Conservation (phyloP, 768 basidiomycete species). For the Hortiboletus flavorubellus region DNA sequence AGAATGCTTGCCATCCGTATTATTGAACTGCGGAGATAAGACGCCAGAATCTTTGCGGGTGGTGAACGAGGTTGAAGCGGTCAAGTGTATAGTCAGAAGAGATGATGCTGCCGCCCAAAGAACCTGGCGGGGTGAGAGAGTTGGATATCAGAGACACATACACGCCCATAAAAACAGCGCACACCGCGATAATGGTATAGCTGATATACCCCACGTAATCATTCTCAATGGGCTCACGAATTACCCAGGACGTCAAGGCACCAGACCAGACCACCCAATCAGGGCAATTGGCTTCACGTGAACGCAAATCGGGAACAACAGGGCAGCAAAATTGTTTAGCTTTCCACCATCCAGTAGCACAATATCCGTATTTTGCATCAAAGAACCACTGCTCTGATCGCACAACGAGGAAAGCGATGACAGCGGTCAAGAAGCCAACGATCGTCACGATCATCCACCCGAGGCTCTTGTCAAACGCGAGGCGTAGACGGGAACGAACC, state of each 20-base stretch:
- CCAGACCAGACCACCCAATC: constrained; percentile 79
- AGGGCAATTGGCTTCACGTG: constrained; percentile 45
- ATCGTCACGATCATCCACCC: constrained; percentile 91
- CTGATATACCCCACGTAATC: constrained; percentile 61
- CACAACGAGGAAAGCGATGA: constrained; percentile 84
- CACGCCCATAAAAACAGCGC: constrained; percentile 27
- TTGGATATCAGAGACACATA: neutral
- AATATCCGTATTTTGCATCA: constrained; percentile 91
- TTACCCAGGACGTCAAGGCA: constrained; percentile 38
- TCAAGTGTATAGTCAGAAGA: constrained; percentile 81
- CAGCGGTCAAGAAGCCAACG: constrained; percentile 81
- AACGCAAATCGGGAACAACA: constrained; percentile 11
- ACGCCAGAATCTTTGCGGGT: constrained; percentile 90
- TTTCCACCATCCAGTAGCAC: constrained; percentile 62
- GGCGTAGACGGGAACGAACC: constrained; percentile 57
- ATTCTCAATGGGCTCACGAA: constrained; percentile 14
- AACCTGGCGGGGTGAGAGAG: constrained; percentile 43
- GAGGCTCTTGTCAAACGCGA: constrained; percentile 69
- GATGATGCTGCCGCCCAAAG: constrained; percentile 68
- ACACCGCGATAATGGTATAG: constrained; percentile 77
- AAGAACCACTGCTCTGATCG: constrained; percentile 87
- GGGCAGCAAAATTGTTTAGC: constrained; percentile 85
- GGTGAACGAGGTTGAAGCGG: constrained; percentile 82
- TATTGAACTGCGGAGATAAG: constrained; percentile 46
- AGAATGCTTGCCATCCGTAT: constrained; percentile 24